These are phyloP conservation scores for Cylindrodendrum hubeiense DNA, from an alignment of 2,329 filamentous ascomycete species.

Conservation along the genomic window DNA sequence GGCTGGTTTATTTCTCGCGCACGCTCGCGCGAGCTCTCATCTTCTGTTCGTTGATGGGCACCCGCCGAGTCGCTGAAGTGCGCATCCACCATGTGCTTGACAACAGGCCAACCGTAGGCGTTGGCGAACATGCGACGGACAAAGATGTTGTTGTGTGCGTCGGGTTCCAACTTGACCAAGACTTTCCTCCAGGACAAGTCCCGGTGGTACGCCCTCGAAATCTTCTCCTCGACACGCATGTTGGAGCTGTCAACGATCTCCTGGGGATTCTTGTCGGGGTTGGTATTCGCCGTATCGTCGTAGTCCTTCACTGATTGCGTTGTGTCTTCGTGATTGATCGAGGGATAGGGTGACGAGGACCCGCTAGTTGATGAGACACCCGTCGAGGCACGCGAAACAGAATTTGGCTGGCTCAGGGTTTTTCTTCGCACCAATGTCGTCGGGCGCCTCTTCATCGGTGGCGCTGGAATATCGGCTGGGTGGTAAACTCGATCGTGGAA, in stretches of 20 bases:
- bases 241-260: constrained; percentile 68
- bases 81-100: constrained; percentile 94
- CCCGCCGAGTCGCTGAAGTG: constrained; percentile 83
- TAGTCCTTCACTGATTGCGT: constrained; percentile 61
- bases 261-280: constrained; percentile 55
- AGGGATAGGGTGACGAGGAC: constrained; percentile 50
- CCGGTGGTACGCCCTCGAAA: constrained; percentile 93
- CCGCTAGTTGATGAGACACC: constrained; percentile 44
- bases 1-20: constrained; percentile 70
- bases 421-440: constrained; percentile 52
- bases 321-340: constrained; percentile 57
- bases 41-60: constrained; percentile 74
- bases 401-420: constrained; percentile 41
- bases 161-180: constrained; percentile 92
- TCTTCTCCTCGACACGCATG: constrained; percentile 98
- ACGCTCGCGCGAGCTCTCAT: constrained; percentile 76
- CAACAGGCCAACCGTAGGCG: constrained; percentile 96
- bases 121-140: constrained; percentile 97
- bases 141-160: constrained; percentile 98
- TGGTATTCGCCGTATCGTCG: constrained; percentile 63
- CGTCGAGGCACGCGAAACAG: constrained; percentile 38
- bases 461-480: constrained; percentile 89
- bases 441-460: constrained; percentile 71
- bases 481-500: constrained; percentile 98
- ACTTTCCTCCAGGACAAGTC: constrained; percentile 97